Base-by-base conservation (phyloP, 352 stramenopile species). In the Phytophthora sp. region DNA sequence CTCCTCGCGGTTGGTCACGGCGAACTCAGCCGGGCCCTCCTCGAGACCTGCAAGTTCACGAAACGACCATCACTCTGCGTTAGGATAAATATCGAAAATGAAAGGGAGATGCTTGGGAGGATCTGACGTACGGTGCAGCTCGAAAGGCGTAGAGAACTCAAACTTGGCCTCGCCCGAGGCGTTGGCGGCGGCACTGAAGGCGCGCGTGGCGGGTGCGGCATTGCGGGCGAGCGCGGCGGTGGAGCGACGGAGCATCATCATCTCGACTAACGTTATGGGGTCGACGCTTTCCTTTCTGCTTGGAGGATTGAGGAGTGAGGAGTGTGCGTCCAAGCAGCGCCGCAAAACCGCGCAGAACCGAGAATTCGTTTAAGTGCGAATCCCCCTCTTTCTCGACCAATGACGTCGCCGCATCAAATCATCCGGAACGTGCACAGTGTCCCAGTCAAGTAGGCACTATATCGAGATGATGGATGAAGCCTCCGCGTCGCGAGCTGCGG, bases 1-100 rank as follows among this genome's bases (percentile, higher is more conserved):
- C 73, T 99, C 97, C 57, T 99, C 95, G 64, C 98, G 98, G 72
- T 90, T 98, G 38, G 90, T 91, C 69, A 91, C 68, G 26, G 77
- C 83, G 39, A 71, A 77, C 38, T 88, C 63, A 26, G 82, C 67
- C 21, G 88, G 86, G 52, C 84, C 88, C 27, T 77, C 57, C 63
- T 94, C 86, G 36, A 96, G 82, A 65, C 79, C 84, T 93, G 50
- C 49, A 31, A 50, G 52, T 35, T 31, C 61, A 39, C 44, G 21
- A 23, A 50, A 46, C 41, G 36, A 71, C 30, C 47, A 63, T 57
- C 39, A 68, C 24, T 53, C 44, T 51, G 39, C 8, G 2, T 57
- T 27, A 50, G 36, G 49, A 9, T 31, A 46, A 12, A 51, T 1
- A 15, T 51, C 5, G 4, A 39, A n/a, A n/a, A n/a, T n/a, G n/a